Percentiles rank a stretch among this genome's conserved stretches.
Conservation (phyloP, 768 basidiomycete species). For the Inosperma sp. region DNA sequence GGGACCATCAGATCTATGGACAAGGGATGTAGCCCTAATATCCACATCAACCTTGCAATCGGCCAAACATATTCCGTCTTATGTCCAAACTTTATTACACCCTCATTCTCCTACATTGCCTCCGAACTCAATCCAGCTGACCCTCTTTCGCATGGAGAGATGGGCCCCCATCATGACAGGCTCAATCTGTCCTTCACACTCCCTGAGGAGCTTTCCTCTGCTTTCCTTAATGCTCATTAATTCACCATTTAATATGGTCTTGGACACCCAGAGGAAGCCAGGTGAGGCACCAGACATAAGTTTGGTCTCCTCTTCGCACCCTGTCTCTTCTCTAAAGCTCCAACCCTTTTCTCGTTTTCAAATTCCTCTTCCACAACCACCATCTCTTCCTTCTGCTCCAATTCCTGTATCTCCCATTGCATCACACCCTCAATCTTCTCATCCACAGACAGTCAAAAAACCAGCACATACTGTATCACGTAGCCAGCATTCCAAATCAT, state of each 20-base stretch:
- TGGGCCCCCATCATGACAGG: conserved; percentile 7
- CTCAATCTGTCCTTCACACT: conserved; percentile 12
- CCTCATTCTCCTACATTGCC: conserved; percentile 20
- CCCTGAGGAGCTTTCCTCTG: conserved; percentile 14
- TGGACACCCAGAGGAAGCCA: background rate
- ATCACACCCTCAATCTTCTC: too few species aligned
- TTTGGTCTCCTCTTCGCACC: background rate
- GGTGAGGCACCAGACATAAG: background rate
- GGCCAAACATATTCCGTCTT: conserved; percentile 17
- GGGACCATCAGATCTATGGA: conserved; percentile 31
- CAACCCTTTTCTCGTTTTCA: background rate
- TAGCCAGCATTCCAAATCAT: too few species aligned
- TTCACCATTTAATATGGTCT: background rate
- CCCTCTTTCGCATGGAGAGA: conserved; percentile 15
- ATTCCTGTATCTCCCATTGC: too few species aligned
- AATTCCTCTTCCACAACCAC: background rate
- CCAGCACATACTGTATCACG: too few species aligned
- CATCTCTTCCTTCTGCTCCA: too few species aligned
- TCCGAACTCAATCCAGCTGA: conserved; percentile 30
- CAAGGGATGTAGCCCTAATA: conserved; percentile 26
- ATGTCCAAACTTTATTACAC: conserved; percentile 15
- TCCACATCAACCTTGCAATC: conserved; percentile 27
- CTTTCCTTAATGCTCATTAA: conserved; percentile 7
- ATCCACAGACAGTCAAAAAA: too few species aligned
- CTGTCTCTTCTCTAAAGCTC: background rate